phyloP scores from a whole-genome alignment of 2,329 filamentous ascomycete species.

The Ascochyta lentis region DNA sequence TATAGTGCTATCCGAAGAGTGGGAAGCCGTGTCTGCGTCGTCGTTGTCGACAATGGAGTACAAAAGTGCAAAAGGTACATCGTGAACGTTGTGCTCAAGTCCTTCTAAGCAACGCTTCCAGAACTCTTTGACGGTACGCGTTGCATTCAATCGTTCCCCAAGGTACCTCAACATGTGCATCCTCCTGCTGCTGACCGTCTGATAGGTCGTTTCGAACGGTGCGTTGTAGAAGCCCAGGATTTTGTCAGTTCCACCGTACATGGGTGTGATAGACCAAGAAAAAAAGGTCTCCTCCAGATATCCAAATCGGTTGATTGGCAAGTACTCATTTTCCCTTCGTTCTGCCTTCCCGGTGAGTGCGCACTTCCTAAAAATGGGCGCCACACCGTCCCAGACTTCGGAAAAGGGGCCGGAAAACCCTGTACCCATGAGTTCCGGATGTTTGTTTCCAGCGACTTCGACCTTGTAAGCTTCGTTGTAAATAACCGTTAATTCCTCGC shows the following conservation, averaged over 20 bases:
- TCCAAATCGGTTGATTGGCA: constrained; percentile 39
- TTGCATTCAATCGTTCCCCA: constrained; percentile 43
- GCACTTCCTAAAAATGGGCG: constrained; percentile 37
- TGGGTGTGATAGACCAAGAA: constrained; percentile 53
- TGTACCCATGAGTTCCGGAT: constrained; percentile 42
- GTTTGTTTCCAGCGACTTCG: constrained; percentile 36
- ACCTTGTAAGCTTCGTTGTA: constrained; percentile 52
- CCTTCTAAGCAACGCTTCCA: constrained; percentile 60
- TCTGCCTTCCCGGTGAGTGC: constrained; percentile 38
- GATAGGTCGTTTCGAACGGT: constrained; percentile 48
- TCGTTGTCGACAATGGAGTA: constrained; percentile 42
- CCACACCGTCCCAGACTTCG: constrained; percentile 51
- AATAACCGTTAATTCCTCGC: constrained; percentile 46
- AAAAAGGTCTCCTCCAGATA: constrained; percentile 49
- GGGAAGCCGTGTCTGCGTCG: constrained; percentile 32
- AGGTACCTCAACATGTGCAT: constrained; percentile 51
- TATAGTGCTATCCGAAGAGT: constrained; percentile 37
- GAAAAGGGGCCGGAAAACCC: constrained; percentile 44
- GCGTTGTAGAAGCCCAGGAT: constrained; percentile 42
- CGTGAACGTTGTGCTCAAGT: constrained; percentile 49
- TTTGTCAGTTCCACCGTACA: constrained; percentile 47
- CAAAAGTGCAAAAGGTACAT: constrained; percentile 43
- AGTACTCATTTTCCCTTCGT: constrained; percentile 37
- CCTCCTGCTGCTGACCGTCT: constrained; percentile 48
- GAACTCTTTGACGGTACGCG: constrained; percentile 46